phyloP scores from a whole-genome alignment of 2,329 filamentous ascomycete genomes.

The Penicillium sp. region DNA sequence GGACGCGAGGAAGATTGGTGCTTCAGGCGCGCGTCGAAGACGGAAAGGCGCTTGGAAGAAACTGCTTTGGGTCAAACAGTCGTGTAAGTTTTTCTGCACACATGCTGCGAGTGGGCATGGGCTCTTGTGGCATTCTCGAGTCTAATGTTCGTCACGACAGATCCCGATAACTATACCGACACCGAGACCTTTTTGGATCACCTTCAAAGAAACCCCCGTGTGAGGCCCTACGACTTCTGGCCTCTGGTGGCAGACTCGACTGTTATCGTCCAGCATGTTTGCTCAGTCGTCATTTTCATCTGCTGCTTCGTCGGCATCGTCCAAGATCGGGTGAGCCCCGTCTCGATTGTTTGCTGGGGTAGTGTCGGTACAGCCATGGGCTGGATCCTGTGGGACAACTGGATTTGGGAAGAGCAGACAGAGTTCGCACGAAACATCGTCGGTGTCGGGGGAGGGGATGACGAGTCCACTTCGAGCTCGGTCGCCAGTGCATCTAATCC shows the following conservation, averaged over 20 bases:
- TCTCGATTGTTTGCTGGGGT: constrained; percentile 81
- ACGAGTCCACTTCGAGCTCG: constrained; percentile 39
- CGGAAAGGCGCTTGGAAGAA: constrained; percentile 84
- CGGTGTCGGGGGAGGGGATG: constrained; percentile 29
- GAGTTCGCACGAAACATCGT: constrained; percentile 28
- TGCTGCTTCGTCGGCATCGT: constrained; percentile 91
- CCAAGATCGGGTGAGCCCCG: constrained; percentile 77
- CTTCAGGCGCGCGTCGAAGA: constrained; percentile 60
- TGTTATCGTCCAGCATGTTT: constrained; percentile 94
- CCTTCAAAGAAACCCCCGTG: constrained; percentile 84
- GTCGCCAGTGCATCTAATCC: constrained; percentile 27
- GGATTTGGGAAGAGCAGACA: constrained; percentile 67
- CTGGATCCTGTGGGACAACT: constrained; percentile 87
- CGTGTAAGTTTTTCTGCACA: constrained; percentile 53
- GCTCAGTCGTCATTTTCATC: constrained; percentile 88
- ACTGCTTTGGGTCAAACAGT: constrained; percentile 95
- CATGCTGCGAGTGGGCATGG: background rate
- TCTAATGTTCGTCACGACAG: constrained; percentile 38
- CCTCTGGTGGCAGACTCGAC: constrained; percentile 90
- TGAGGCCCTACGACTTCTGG: constrained; percentile 98
- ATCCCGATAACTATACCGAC: constrained; percentile 98
- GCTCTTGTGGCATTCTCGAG: background rate
- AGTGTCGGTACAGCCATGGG: constrained; percentile 76
- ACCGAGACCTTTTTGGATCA: constrained; percentile 94
- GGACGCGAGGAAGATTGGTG: constrained; percentile 47